Evolutionary conservation across 1,139 yeast genomes (phyloP).

Genomic region (Blastobotrys raffinosifermentans): DNA sequence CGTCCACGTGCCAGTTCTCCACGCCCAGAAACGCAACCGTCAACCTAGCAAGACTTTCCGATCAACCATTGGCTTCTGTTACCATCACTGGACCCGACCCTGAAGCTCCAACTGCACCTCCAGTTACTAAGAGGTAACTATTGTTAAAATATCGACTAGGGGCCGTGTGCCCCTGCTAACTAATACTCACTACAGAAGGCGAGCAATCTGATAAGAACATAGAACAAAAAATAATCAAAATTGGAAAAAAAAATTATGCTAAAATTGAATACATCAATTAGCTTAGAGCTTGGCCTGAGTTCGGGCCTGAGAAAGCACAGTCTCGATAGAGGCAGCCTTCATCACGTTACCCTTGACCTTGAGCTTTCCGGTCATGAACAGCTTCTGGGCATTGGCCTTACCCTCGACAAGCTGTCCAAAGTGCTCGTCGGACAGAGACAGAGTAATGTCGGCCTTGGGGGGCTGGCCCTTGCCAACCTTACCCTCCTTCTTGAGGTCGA

Average conservation of each 20-base stretch:
- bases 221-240: too few species aligned
- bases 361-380: constrained; percentile 77
- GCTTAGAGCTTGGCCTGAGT: constrained; percentile 42
- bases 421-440: constrained; percentile 52
- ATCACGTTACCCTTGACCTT: constrained; percentile 85
- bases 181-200: too few species aligned
- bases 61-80: too few species aligned
- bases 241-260: neutral
- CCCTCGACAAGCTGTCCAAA: constrained; percentile 68
- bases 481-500: constrained; percentile 67
- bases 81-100: too few species aligned
- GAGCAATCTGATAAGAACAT: too few species aligned
- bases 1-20: too few species aligned
- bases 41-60: too few species aligned
- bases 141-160: too few species aligned
- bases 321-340: constrained; percentile 79
- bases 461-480: constrained; percentile 43
- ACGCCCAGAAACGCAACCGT: too few species aligned
- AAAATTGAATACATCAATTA: neutral
- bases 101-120: too few species aligned
- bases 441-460: constrained; percentile 58
- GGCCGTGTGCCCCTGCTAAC: too few species aligned
- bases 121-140: too few species aligned
- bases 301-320: constrained; percentile 61
- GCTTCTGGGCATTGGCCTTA: constrained; percentile 77